Evolutionary conservation across 2,329 filamentous ascomycete genomes (phyloP), one percentile per base, ranked within the genome.

Genomic region (Gaeumannomyces sp.): DNA sequence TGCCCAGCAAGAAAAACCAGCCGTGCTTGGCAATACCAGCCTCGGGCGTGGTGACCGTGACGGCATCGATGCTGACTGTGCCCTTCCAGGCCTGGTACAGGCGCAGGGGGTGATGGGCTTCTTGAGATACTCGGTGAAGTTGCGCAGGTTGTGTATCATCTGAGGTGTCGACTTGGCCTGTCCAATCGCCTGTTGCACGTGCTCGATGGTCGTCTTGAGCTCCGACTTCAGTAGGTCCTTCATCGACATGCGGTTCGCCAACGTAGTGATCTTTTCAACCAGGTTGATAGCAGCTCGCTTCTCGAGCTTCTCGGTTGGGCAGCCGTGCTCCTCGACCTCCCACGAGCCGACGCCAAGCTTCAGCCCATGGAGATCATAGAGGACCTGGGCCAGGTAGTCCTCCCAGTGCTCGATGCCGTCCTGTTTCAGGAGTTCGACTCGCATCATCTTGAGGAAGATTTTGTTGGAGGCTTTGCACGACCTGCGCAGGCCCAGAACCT

Each of bases 211-310:
- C 22, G 83, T 86, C 74, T 94, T 96, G 64, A 99, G 81, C 65
- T 98, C 92, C 22, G 93, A 95, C 74, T 96, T 98, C 22, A 93
- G 85, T 25, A 98, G 79, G 69, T 98, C 95, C 71, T 94, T 96
- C 79, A 96, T 90, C 28, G 91, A 89, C 81, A 97, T 89, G 67
- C 90, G 88, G 62, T 89, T 89, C 2, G 92, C 92, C 65, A 97
- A 87, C 50, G 86, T 81, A 72, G 96, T 89, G 53, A 98, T 85
- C 72, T 93, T 91, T 67, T 96, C 91, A 14, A 97, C 86, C 61
- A 97, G 83, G 68, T 90, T 87, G 71, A 93, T 83, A 0, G 93
- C 93, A 65, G 92, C 92, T 53, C 87, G 84, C 70, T 89, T 89
- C 73, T 97, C 93, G 1, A 98, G 81, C 66, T 87, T 87, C 70